Base-by-base conservation (phyloP, 2,329 filamentous ascomycete species). In the Verticillium tricorpus region DNA sequence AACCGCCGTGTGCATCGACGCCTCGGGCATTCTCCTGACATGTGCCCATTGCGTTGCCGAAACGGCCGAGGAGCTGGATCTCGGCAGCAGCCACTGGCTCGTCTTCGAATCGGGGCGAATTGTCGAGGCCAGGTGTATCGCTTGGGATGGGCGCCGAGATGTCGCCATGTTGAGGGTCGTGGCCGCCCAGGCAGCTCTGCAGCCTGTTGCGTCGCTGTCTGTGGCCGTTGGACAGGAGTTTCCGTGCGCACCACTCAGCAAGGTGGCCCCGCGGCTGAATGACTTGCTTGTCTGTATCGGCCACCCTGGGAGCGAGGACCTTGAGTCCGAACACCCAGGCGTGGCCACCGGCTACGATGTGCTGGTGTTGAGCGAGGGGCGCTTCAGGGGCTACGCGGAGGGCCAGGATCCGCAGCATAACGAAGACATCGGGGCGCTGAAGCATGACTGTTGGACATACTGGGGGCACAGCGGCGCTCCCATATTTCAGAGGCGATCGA, bases 401-500 rank as follows among this genome's bases (percentile, higher is more conserved):
- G 74, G 65, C 3, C 75, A 75, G 58, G 77, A 84, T 67, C 68
- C 73, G 2, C 77, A 83, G 60, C 79, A 85, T 63, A 84, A 84
- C 64, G 75, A 73, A 1, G 78, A 82, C 28, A 84, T 85, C 60
- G 82, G 82, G 1, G 76, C 76, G 0, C 65, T 85, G 65, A 80
- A 76, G 74, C 82, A 85, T 67, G 77, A 80, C 66, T 81, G 79
- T 61, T 85, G 82, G 82, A 85, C 82, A 1, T 85, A 84, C 68
- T 84, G 82, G 83, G 82, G 82, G 1, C 81, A 84, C 67, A 82
- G 78, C 25, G 81, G 82, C 3, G 82, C 81, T 5, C 80, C 80
- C 1, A 68, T 85, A 17, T 64, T 84, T n/a, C 68, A 76, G 17
- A 60, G 63, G 34, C 67, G 63, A n/a, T 72, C 70, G 14, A 79